Percentiles rank a stretch among this genome's conserved stretches.
phyloP scores from a whole-genome alignment of 495 filamentous ascomycete genomes.

The Aspergillus bridgeri region DNA sequence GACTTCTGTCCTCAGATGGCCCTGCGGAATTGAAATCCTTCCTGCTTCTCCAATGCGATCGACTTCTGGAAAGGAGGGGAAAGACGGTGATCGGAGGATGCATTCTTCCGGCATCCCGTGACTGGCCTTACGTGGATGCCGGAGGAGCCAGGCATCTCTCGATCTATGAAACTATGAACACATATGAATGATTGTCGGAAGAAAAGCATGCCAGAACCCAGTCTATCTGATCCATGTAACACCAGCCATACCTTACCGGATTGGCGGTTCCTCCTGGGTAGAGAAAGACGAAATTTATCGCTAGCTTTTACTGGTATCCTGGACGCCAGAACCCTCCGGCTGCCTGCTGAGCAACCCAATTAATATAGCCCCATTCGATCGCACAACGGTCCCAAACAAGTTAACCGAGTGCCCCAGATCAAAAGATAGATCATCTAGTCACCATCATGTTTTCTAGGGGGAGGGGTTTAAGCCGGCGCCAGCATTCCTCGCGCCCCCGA shows the following conservation, averaged over 20 bases:
- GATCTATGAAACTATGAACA: background rate
- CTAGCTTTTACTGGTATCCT: no score
- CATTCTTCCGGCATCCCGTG: no score
- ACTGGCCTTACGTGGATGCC: background rate
- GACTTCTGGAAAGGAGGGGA: background rate
- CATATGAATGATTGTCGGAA: background rate
- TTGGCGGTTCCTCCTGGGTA: background rate
- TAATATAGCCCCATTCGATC: background rate
- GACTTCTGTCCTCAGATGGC: background rate
- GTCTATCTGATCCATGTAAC: background rate
- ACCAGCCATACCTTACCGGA: background rate
- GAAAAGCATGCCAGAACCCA: background rate
- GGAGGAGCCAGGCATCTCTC: background rate
- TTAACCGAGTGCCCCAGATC: background rate
- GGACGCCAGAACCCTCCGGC: background rate
- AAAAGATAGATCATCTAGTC: background rate
- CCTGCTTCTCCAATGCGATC: background rate
- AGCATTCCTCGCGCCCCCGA: constrained; percentile 33
- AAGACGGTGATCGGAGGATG: background rate
- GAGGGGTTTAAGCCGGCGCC: constrained; percentile 4
- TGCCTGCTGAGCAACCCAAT: background rate
- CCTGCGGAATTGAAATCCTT: background rate
- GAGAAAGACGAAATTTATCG: no score
- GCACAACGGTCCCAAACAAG: background rate
- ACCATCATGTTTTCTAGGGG: constrained; percentile 1